phyloP scores from a whole-genome alignment of 495 filamentous ascomycete species.

The Entonaema liquescens region DNA sequence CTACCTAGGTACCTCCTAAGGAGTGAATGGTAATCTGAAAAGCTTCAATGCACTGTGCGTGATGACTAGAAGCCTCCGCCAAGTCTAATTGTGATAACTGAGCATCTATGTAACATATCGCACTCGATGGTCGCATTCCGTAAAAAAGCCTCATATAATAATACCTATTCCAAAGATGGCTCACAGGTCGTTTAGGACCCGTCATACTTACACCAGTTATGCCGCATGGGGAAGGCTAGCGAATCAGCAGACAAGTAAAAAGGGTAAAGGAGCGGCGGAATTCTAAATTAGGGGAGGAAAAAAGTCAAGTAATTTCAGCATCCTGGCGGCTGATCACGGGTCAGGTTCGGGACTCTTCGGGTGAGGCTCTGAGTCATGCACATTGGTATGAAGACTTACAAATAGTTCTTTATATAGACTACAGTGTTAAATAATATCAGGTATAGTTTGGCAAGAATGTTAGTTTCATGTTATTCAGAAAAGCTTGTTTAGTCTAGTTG shows the following conservation, averaged over 20 bases:
- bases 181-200: neutral
- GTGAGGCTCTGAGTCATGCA: slow-evolving; percentile 19
- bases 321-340: slow-evolving; percentile 26
- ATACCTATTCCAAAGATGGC: slow-evolving; percentile 2
- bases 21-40: neutral
- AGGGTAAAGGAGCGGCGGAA: neutral
- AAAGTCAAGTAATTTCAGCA: neutral
- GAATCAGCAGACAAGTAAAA: slow-evolving; percentile 4
- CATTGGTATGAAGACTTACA: slow-evolving; percentile 1
- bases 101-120: slow-evolving; percentile 7
- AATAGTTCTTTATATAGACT: slow-evolving; percentile 10
- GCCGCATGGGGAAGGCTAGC: neutral
- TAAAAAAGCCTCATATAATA: slow-evolving; percentile 24
- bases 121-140: slow-evolving; percentile 7
- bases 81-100: neutral
- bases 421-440: neutral
- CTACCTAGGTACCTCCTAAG: neutral
- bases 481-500: neutral
- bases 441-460: neutral
- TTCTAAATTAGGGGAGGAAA: slow-evolving; percentile 5
- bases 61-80: neutral
- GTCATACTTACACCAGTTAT: slow-evolving; percentile 1
- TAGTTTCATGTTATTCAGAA: slow-evolving; percentile 4
- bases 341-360: slow-evolving; percentile 20
- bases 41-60: neutral